A percentile compares a stretch with the other conserved stretches of the same genome.
phyloP scores from a whole-genome alignment of 306 rosid genomes.

The Trifolium subterraneum region DNA sequence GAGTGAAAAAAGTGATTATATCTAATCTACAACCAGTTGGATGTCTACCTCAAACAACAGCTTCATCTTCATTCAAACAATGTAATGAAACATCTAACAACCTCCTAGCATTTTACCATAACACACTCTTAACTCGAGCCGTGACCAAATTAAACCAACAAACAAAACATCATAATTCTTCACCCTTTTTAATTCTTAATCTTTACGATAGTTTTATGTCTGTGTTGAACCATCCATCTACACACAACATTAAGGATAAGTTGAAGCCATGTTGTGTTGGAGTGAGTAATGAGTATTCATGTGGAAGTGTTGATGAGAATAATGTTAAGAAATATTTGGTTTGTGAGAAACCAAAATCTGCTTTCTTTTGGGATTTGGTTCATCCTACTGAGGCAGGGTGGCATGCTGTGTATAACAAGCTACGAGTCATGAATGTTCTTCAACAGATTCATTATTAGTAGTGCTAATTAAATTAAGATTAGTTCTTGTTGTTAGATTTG shows the following conservation, averaged over 20 bases:
- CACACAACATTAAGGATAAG: constrained; percentile 54
- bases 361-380: constrained; percentile 87
- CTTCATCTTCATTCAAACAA: constrained; percentile 44
- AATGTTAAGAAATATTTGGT: constrained; percentile 63
- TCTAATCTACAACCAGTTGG: constrained; percentile 71
- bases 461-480: background rate
- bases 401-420: constrained; percentile 64
- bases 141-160: constrained; percentile 58
- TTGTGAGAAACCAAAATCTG: constrained; percentile 61
- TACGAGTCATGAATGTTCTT: constrained; percentile 41
- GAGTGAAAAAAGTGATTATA: constrained; percentile 72
- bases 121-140: constrained; percentile 62
- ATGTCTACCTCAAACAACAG: constrained; percentile 68
- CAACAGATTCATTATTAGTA: constrained; percentile 40
- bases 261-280: constrained; percentile 83
- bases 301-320: constrained; percentile 66
- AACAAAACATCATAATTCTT: constrained; percentile 13
- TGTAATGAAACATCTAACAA: constrained; percentile 60
- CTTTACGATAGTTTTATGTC: constrained; percentile 72
- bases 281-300: constrained; percentile 48
- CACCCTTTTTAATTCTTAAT: constrained; percentile 52
- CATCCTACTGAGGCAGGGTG: constrained; percentile 91
- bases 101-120: constrained; percentile 62
- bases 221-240: constrained; percentile 48
- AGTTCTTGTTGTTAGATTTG: background rate